Evolutionary conservation across 1,139 yeast genomes (phyloP), one percentile per base, ranked within the genome.

Genomic region (Protomyces inundatus): DNA sequence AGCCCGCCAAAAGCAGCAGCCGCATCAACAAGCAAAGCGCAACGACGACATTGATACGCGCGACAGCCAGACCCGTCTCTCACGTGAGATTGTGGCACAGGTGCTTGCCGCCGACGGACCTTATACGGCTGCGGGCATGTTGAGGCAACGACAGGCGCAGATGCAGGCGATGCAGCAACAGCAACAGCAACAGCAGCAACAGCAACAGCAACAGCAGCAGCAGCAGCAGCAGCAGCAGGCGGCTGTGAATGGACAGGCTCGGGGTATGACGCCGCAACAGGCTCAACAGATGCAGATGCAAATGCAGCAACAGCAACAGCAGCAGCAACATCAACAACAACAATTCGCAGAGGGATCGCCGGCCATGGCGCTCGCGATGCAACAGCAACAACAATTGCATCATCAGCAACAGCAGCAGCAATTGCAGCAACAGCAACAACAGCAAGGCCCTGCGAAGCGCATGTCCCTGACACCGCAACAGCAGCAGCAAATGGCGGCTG

Each of bases 211-310:
- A 4, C 33, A 16, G 23, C 23, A 42, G 23, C 48, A 14, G 6
- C 42, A n/a, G 2, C 48, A 42, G 23, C 33, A 16, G 23, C 23
- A 42, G 23, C 48, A 14, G 6, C 42, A n/a, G 2, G 23, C 23
- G 23, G 23, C 23, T 23, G 23, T 53, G 55, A 53, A 45, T 23
- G 46, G 35, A 3, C 58, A 42, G 10, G 35, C 60, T 3, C 53
- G 34, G 34, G 45, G 33, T 3, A 39, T 45, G 12, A 35, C 48
- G 45, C 52, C 45, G 35, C 45, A 46, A 45, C 42, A 40, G 16
- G 16, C 52, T 33, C 52, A 34, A 9, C 60, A 55, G 42, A 6
- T 46, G n/a, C n/a, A 9, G 10, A 54, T 54, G 51, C 57, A n/a
- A 6, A 36, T 40, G 37, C 57, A 40, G 36, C 55, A 53, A 23